Conservation (phyloP, 1,284 basidiomycete genomes). For the Puccinia hordei region DNA sequence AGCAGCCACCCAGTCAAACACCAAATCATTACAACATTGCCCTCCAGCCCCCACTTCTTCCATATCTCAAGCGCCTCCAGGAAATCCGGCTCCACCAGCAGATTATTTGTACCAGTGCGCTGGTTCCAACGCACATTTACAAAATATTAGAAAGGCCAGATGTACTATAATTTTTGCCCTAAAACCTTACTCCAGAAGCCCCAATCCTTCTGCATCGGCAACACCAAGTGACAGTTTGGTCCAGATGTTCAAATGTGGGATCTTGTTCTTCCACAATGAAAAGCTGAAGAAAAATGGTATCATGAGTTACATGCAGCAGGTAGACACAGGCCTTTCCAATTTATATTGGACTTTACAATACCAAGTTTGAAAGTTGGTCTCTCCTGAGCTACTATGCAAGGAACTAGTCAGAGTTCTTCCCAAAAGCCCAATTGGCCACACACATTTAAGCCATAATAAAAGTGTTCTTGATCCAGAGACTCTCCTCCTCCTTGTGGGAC, state of each 20-base stretch:
- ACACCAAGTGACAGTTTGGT: neutral
- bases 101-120: no score
- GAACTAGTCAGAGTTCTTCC: neutral
- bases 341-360: neutral
- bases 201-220: neutral
- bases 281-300: conserved; percentile 8
- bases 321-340: neutral
- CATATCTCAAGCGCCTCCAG: no score
- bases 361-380: neutral
- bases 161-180: neutral
- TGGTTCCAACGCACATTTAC: neutral
- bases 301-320: neutral
- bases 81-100: no score
- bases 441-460: neutral
- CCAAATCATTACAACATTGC: no score
- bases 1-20: no score
- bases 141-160: neutral
- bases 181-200: neutral
- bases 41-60: no score
- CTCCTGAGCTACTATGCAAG: neutral
- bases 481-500: neutral
- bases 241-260: neutral
- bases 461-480: neutral
- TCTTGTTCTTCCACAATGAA: neutral
- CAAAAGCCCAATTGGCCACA: neutral